Base-by-base conservation (phyloP, 306 rosid genomes). In the Rubus parviflorus region DNA sequence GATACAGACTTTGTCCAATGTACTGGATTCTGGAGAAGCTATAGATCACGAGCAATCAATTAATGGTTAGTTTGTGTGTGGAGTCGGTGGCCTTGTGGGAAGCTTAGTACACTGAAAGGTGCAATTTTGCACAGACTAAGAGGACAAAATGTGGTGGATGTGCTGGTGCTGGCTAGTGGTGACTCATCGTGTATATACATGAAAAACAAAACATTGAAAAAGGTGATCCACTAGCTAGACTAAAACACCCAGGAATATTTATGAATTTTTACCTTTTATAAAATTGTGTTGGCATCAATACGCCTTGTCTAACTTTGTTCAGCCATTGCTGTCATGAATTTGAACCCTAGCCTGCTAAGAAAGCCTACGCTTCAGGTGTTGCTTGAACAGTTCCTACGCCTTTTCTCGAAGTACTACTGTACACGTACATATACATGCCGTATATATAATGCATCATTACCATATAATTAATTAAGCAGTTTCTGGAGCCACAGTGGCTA, bases 71-170 rank as follows among this genome's bases (percentile, higher is more conserved):
- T 38, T 40, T 38, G 6, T 38, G 45, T 62, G 12, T 17, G 47
- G 14, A 64, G 70, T 37, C 25, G 70, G 48, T 17, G 70, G 47
- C 23, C 20, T 38, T 64, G 70, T 62, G 68, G 45, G 68, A 15
- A 62, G 68, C 68, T 62, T 30, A 7, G 19, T 6, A 61, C 67
- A 61, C 67, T 61, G 20, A 61, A 35, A 61, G 45, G 68, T 35
- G 22, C 20, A 35, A 20, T 35, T 62, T 60, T 62, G 43, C 5
- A 35, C 11, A 37, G 68, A 60, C 65, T 25, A 23, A 13, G 45
- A 66, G 65, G 89, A 91, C 98, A 91, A 89, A 79, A 75, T 81
- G 25, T 90, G 92, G 96, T 91, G 97, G 84, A 74, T 70, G 79
- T 53, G 80, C 70, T 80, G 82, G 82, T 77, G 82, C 53, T 86